Evolutionary conservation across 805 yeast genomes (phyloP).

Genomic region (Yueomyces sinensis): DNA sequence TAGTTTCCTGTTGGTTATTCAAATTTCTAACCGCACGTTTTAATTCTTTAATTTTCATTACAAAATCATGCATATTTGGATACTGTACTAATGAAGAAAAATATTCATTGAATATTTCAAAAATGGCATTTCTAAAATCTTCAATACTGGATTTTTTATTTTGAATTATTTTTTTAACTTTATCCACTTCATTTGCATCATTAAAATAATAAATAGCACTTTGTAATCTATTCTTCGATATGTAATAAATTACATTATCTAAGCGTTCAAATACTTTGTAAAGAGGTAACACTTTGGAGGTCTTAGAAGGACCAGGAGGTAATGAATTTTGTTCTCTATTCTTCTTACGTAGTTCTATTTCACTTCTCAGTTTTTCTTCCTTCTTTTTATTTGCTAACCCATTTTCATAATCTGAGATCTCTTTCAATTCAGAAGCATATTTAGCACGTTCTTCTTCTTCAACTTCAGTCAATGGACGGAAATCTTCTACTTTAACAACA

Average conservation of each 20-base stretch:
- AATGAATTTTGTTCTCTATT: slow-evolving; percentile 3
- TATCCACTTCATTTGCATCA: slow-evolving; percentile 4
- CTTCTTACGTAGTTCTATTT: slow-evolving; percentile 8
- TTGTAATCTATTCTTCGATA: slow-evolving; percentile 7
- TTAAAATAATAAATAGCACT: slow-evolving; percentile 7
- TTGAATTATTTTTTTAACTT: slow-evolving; percentile 3
- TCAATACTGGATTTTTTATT: slow-evolving; percentile 3
- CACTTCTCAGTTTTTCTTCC: slow-evolving; percentile 11
- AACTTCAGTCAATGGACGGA: slow-evolving; percentile 29
- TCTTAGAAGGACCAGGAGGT: slow-evolving; percentile 2
- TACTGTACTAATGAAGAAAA: slow-evolving; percentile 7
- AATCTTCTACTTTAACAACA: slow-evolving; percentile 45
- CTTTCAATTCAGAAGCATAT: slow-evolving; percentile 9
- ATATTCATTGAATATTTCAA: slow-evolving; percentile 5
- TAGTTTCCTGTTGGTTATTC: slow-evolving; percentile 1
- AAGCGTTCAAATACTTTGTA: slow-evolving; percentile 10
- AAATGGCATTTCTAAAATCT: slow-evolving; percentile 5
- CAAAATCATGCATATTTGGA: slow-evolving; percentile 8
- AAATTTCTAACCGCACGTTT: slow-evolving; percentile 2
- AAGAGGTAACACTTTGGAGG: slow-evolving; percentile 7
- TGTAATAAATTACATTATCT: slow-evolving; percentile 9
- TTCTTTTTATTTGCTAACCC: slow-evolving; percentile 13
- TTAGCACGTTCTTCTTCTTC: slow-evolving; percentile 7
- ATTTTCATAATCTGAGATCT: slow-evolving; percentile 9
- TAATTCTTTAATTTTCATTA: slow-evolving; percentile 4